Conservation (phyloP, 2,329 filamentous ascomycete species). For the Penicillium sp. region DNA sequence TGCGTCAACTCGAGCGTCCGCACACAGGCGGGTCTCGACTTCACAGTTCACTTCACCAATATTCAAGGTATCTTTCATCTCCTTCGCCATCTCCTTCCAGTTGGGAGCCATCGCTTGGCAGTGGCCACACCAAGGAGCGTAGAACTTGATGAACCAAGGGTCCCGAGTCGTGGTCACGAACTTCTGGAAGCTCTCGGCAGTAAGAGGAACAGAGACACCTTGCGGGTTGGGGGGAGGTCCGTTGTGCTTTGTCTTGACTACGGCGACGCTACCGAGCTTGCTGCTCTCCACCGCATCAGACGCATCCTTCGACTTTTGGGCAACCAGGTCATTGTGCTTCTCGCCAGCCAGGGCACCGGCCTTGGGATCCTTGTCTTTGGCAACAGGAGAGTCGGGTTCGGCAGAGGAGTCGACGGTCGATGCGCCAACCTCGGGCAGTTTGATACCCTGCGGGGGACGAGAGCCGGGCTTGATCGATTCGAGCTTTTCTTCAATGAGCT, state of each 20-base stretch:
- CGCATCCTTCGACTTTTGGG: constrained; percentile 36
- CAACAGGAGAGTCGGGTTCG: constrained; percentile 39
- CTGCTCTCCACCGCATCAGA: constrained; percentile 42
- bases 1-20: constrained; percentile 75
- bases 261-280: constrained; percentile 43
- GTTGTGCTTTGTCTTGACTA: constrained; percentile 53
- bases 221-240: constrained; percentile 68
- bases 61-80: constrained; percentile 87
- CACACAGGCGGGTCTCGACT: constrained; percentile 81
- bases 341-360: constrained; percentile 43
- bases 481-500: constrained; percentile 73
- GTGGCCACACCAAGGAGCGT: constrained; percentile 95
- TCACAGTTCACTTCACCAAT: constrained; percentile 97
- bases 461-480: constrained; percentile 80
- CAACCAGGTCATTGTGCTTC: constrained; percentile 45
- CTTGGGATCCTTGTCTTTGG: constrained; percentile 48
- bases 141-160: constrained; percentile 99
- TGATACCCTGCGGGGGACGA: constrained; percentile 66
- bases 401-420: constrained; percentile 49
- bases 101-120: constrained; percentile 90
- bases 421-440: constrained; percentile 72
- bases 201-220: constrained; percentile 74
- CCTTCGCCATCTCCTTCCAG: constrained; percentile 86
- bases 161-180: constrained; percentile 84
- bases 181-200: constrained; percentile 81